Evolutionary conservation across 441 rosid species (phyloP).

Genomic region (Mallotus japonicus): DNA sequence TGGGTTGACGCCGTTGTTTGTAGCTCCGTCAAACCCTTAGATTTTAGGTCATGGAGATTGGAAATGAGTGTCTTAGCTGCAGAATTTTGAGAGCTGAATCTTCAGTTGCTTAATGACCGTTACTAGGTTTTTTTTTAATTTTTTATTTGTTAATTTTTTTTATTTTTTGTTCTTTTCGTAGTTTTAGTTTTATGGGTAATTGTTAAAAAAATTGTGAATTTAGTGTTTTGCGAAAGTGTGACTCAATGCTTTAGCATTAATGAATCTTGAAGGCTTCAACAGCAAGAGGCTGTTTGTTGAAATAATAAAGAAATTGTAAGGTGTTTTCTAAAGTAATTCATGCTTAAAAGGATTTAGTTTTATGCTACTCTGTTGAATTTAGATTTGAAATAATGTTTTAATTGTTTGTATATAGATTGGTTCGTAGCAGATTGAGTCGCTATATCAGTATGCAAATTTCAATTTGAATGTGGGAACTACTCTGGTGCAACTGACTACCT

Average conservation of each 20-base stretch:
- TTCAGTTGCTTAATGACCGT: slow-evolving; percentile 86
- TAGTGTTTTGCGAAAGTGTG: neutral
- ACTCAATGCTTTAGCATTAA: too few species aligned
- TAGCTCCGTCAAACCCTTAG: slow-evolving; percentile 44
- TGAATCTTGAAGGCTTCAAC: too few species aligned
- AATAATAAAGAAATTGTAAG: neutral
- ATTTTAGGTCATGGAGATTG: too few species aligned
- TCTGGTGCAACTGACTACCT: slow-evolving; percentile 97
- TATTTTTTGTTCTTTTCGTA: too few species aligned
- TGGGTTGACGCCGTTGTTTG: slow-evolving; percentile 98
- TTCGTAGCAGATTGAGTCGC: slow-evolving; percentile 89
- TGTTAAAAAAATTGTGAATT: neutral
- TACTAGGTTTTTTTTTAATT: slow-evolving; percentile 63
- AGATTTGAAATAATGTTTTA: neutral
- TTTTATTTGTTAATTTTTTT: neutral
- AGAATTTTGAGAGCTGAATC: slow-evolving; percentile 58
- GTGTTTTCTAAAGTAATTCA: neutral
- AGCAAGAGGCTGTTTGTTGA: too few species aligned
- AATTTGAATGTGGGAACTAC: slow-evolving; percentile 97
- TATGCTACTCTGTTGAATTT: neutral
- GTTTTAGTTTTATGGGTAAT: too few species aligned
- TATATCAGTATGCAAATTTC: slow-evolving; percentile 95
- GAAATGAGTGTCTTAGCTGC: too few species aligned
- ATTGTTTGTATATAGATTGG: slow-evolving; percentile 59
- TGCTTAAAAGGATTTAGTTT: neutral